Base-by-base conservation (phyloP, 768 basidiomycete genomes). In the Kwoniella pini region DNA sequence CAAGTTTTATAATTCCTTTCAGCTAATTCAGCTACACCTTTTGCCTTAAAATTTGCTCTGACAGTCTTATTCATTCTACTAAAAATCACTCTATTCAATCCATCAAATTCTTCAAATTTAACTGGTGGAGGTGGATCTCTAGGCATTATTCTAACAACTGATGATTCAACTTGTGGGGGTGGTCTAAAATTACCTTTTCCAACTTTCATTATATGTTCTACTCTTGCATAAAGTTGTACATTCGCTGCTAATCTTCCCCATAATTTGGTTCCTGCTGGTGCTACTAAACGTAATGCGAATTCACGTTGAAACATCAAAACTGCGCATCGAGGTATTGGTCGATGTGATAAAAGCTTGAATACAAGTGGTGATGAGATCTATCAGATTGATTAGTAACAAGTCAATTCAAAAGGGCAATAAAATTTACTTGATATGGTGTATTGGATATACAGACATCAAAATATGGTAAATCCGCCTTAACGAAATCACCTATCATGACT, bases 301-400 rank as follows among this genome's bases (percentile, higher is more conserved):
- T 99, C 96, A 57, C 93, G 88, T 80, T 99, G 96, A 82, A 99
- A 99, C 96, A 99, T 99, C 81, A 99, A 89, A 63, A 99, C 91
- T 31, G 92, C 91, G 58, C 89, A 86, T 24, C 95, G 91, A 77
- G 90, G 91, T 43, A 97, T 82, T 0, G 96, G 96, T 1, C 96
- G 89, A 71, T 97, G 93, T 2, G 96, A 98, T 49, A 98, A 86
- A 31, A 99, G 85, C 61, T 91, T 90, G 84, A 99, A 99, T 56
- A 97, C 88, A 50, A 99, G 87, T 4, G 94, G 91, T 0, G 96
- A 98, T 1, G 96, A 98, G 70, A 99, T 99, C 82, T 83, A 50
- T 2, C 7, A 15, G 33, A 15, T 36, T 36, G 33, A 36, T 36
- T 36, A 15, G 15, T 7, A 7, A 36, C 33, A 36, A 36, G n/a